These are phyloP conservation scores for Auricularia sp. DNA, from an alignment of 768 basidiomycete species.

Conservation along the genomic window DNA sequence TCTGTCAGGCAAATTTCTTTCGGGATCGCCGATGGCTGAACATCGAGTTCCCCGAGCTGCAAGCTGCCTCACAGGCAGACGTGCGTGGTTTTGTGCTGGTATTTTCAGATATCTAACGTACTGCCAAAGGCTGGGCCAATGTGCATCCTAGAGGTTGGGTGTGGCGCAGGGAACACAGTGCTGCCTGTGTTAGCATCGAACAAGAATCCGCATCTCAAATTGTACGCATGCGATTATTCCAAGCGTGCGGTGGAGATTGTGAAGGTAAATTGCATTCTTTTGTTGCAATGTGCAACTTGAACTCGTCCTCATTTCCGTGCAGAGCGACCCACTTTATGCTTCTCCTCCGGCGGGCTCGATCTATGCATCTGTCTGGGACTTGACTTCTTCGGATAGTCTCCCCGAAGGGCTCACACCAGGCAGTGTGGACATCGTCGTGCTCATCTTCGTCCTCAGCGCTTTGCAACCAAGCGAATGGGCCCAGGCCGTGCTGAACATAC, in stretches of 20 bases:
- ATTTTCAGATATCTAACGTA: not conserved
- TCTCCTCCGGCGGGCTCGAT: conserved; percentile 62
- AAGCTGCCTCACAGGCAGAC: conserved; percentile 54
- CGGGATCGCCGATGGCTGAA: conserved; percentile 91
- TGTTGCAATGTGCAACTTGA: conserved; percentile 1
- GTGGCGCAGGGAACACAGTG: conserved; percentile 90
- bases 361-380: conserved; percentile 81
- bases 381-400: conserved; percentile 52
- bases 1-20: conserved; percentile 61
- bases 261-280: conserved; percentile 39
- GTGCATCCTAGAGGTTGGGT: conserved; percentile 81
- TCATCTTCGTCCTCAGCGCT: conserved; percentile 91
- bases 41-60: conserved; percentile 89
- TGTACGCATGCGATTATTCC: conserved; percentile 89
- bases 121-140: conserved; percentile 58
- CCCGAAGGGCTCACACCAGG: conserved; percentile 54
- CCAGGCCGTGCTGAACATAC: conserved; percentile 69
- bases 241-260: conserved; percentile 82
- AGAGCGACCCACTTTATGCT: conserved; percentile 67
- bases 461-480: conserved; percentile 90
- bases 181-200: conserved; percentile 84
- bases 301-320: not conserved
- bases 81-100: conserved; percentile 28
- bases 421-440: conserved; percentile 80
- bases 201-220: conserved; percentile 60